Evolutionary conservation across 2,329 filamentous ascomycete genomes (phyloP).

Genomic region (Helicocarpus griseus): DNA sequence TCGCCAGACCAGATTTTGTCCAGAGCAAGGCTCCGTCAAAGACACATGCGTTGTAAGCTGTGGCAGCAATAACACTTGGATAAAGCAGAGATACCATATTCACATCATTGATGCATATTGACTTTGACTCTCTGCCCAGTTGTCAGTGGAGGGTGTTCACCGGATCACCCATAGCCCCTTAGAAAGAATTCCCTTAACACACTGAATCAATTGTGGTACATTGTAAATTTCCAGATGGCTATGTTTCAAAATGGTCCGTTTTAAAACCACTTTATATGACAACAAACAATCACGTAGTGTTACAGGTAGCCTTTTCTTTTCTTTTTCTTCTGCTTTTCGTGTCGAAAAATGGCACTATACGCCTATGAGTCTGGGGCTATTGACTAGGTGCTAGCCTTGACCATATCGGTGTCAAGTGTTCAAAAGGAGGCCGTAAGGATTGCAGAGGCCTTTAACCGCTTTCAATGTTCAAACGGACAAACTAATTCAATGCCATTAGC

Average conservation of each 20-base stretch:
- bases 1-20: neutral
- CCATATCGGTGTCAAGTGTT: slow-evolving; percentile 37
- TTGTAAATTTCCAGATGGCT: slow-evolving; percentile 44
- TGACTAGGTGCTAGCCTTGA: slow-evolving; percentile 39
- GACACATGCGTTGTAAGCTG: slow-evolving; percentile 36
- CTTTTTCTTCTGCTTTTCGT: slow-evolving; percentile 31
- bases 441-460: slow-evolving; percentile 16
- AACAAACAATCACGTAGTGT: slow-evolving; percentile 29
- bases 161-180: slow-evolving; percentile 46
- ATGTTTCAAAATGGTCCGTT: slow-evolving; percentile 29
- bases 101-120: slow-evolving; percentile 47
- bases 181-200: slow-evolving; percentile 31
- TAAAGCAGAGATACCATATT: slow-evolving; percentile 36
- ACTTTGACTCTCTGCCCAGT: slow-evolving; percentile 50
- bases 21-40: neutral
- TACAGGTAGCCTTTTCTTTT: slow-evolving; percentile 32
- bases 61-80: slow-evolving; percentile 15
- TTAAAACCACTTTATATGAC: slow-evolving; percentile 28
- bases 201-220: slow-evolving; percentile 38
- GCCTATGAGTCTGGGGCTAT: slow-evolving; percentile 44
- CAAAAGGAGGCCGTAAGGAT: slow-evolving; percentile 20
- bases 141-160: slow-evolving; percentile 53
- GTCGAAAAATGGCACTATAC: slow-evolving; percentile 33
- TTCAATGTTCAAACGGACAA: too few species aligned
- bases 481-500: too few species aligned